These are phyloP conservation scores for Fermentozyma sake DNA, from an alignment of 1,139 yeast genomes.

Conservation along the genomic window DNA sequence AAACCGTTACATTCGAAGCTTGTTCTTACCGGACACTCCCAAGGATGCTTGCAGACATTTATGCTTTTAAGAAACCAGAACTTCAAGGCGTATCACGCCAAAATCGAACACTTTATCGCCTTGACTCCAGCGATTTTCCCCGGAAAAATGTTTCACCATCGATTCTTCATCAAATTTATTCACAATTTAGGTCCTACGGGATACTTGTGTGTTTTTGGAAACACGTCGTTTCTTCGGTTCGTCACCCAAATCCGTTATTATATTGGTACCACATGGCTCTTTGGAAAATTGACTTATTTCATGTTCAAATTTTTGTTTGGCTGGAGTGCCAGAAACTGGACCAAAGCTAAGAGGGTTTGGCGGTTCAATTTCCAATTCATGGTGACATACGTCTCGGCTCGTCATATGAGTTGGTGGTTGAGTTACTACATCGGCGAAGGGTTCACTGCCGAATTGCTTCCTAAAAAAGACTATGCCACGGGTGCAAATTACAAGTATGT, in stretches of 20 bases:
- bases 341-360: slow-evolving; percentile 50
- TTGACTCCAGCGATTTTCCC: slow-evolving; percentile 91
- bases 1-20: slow-evolving; percentile 45
- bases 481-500: slow-evolving; percentile 24
- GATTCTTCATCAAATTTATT: slow-evolving; percentile 55
- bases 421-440: slow-evolving; percentile 43
- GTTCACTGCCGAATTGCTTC: slow-evolving; percentile 36
- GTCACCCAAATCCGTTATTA: slow-evolving; percentile 47
- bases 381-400: slow-evolving; percentile 78
- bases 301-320: slow-evolving; percentile 83
- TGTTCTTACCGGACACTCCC: slow-evolving; percentile 78
- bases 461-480: slow-evolving; percentile 26
- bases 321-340: slow-evolving; percentile 82
- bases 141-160: slow-evolving; percentile 61
- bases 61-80: slow-evolving; percentile 45
- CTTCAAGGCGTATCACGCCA: slow-evolving; percentile 31
- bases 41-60: slow-evolving; percentile 86
- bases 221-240: slow-evolving; percentile 55
- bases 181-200: slow-evolving; percentile 31
- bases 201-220: slow-evolving; percentile 53
- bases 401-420: slow-evolving; percentile 89
- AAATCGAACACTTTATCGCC: slow-evolving; percentile 65
- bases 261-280: slow-evolving; percentile 45
- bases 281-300: slow-evolving; percentile 61
- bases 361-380: slow-evolving; percentile 77